Evolutionary conservation across 169 alveolate species (phyloP).

Genomic region (Plasmodium yoelii): DNA sequence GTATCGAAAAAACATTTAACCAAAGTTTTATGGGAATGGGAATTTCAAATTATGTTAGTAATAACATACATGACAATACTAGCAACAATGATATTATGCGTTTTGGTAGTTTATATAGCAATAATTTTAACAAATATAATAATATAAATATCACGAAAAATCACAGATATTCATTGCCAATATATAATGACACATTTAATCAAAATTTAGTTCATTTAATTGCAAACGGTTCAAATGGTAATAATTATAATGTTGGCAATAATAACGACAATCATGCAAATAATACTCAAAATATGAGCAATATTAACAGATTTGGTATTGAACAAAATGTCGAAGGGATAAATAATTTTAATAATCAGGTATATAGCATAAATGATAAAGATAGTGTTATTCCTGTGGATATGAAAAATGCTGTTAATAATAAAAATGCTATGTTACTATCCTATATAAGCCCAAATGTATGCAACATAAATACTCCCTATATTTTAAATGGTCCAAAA

Average conservation of each 20-base stretch:
- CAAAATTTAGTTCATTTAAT: too few relatives aligned
- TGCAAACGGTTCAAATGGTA: not conserved
- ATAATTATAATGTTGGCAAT: not conserved
- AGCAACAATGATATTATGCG: not conserved
- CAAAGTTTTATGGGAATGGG: constrained; percentile 4
- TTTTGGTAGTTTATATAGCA: not conserved
- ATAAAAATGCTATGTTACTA: not conserved
- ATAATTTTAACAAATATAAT: not conserved
- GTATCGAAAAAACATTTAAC: constrained; percentile 1
- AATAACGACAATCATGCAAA: not conserved
- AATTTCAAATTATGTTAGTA: too few relatives aligned
- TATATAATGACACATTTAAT: too few relatives aligned
- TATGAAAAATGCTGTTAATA: not conserved
- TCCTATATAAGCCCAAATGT: too few relatives aligned
- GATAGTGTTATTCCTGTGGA: not conserved
- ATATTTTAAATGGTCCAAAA: too few relatives aligned
- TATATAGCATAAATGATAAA: not conserved
- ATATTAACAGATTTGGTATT: not conserved
- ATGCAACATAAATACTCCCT: too few relatives aligned
- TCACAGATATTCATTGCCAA: too few relatives aligned
- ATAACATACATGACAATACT: not conserved
- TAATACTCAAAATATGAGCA: not conserved
- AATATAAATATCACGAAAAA: not conserved
- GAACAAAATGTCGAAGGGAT: not conserved
- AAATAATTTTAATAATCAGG: not conserved